Base-by-base conservation (phyloP, 2,329 filamentous ascomycete species). In the Fusarium sp. region DNA sequence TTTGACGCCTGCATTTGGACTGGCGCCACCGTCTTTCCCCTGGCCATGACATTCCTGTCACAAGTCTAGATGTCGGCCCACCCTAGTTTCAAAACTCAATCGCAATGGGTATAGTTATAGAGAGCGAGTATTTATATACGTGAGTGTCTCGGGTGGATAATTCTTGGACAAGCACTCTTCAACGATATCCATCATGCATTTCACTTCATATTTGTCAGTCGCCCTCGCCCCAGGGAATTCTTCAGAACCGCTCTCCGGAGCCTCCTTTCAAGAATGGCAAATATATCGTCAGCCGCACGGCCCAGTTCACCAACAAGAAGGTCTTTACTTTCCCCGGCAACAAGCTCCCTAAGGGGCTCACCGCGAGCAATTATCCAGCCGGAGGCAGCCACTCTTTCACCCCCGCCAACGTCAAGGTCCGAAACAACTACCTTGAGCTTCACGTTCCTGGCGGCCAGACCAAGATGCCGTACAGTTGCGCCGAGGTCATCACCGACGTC, bases 351-450 rank as follows among this genome's bases (percentile, higher is more conserved):
- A 9, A 63, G 0, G 79, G 79, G 0, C 57, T 81, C n/a, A 64
- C 60, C 5, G 64, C 61, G 4, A 81, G 79, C 71, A 66, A 73
- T 20, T 81, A 78, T 20, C 18, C n/a, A 0, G 70, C 73, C 3
- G 70, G 68, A 3, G 50, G 62, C 8, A 72, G 64, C 1, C 71
- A 74, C 11, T 6, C 32, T 3, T 80, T 62, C 9, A 65, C 32
- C 0, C 27, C 76, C 0, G 69, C 70, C 3, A 79, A 79, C 1
- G 78, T 76, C 1, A 70, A 64, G 5, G 59, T 81, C 14, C 61
- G 59, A 6, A 72, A 80, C 41, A 79, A 79, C 1, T 81, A 81
- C 54, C 75, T 81, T 5, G 75, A 81, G 61, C 72, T 81, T 10
- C 62, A 71, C 5, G 79, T 81, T 13, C 71, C 72, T 3, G 80